These are phyloP conservation scores for Pythium myriotylum DNA, from an alignment of 352 stramenopile genomes.

Conservation along the genomic window DNA sequence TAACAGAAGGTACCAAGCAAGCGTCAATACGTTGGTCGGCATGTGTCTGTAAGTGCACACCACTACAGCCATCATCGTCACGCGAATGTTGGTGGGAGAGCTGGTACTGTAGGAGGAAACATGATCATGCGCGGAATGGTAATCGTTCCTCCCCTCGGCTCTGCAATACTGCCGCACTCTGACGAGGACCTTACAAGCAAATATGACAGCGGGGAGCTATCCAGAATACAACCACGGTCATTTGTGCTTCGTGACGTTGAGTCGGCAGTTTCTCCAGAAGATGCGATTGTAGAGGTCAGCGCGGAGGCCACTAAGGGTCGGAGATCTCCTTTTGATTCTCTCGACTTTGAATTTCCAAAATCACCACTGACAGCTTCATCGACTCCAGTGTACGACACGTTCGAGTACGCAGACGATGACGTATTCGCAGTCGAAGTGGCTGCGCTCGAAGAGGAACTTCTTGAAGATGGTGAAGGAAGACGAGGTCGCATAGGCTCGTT, in stretches of 20 bases:
- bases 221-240: not conserved
- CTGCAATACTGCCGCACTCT: slow-evolving; percentile 30
- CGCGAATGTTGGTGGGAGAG: not conserved
- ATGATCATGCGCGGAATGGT: slow-evolving; percentile 38
- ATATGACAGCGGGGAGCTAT: not conserved
- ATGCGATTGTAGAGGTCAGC: slow-evolving; percentile 8
- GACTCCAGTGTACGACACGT: slow-evolving; percentile 22
- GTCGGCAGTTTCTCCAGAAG: not conserved
- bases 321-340: slow-evolving; percentile 20
- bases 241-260: slow-evolving; percentile 11
- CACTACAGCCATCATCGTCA: slow-evolving; percentile 14
- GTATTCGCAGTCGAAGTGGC: slow-evolving; percentile 8
- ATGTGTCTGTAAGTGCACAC: slow-evolving; percentile 17
- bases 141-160: slow-evolving; percentile 39
- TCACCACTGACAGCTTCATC: slow-evolving; percentile 11
- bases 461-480: slow-evolving; percentile 15
- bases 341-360: slow-evolving; percentile 20
- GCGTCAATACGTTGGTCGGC: slow-evolving; percentile 17
- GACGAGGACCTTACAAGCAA: slow-evolving; percentile 6
- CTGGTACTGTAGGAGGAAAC: slow-evolving; percentile 1
- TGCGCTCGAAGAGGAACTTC: slow-evolving; percentile 2
- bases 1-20: slow-evolving; percentile 14
- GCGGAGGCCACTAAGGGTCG: slow-evolving; percentile 1
- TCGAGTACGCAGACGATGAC: slow-evolving; percentile 15
- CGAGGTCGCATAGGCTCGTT: slow-evolving; percentile 12